Conservation (phyloP, 1,139 yeast species). For the Suhomyces bribrorum region DNA sequence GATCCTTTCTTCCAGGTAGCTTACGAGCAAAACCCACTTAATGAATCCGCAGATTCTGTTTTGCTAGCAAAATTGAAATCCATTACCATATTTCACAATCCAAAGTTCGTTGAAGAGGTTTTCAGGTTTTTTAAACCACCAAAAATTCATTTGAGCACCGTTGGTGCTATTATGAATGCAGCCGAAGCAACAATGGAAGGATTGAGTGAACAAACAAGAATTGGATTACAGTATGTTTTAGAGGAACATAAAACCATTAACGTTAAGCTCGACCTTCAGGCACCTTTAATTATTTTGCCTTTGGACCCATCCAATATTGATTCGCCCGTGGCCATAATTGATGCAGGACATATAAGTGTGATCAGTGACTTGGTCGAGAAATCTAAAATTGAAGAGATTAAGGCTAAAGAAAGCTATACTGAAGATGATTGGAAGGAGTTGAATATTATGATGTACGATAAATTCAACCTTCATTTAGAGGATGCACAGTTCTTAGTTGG, state of each 20-base stretch:
- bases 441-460: constrained; percentile 85
- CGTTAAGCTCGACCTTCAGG: constrained; percentile 83
- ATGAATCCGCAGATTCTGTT: constrained; percentile 77
- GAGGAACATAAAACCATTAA: constrained; percentile 92
- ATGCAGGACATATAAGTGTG: constrained; percentile 94
- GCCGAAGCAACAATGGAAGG: constrained; percentile 97
- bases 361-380: constrained; percentile 78
- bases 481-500: constrained; percentile 92
- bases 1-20: constrained; percentile 80
- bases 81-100: constrained; percentile 87
- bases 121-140: constrained; percentile 83
- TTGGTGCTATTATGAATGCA: constrained; percentile 89
- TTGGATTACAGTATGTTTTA: constrained; percentile 89
- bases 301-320: constrained; percentile 76
- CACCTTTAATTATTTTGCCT: constrained; percentile 90
- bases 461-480: constrained; percentile 71
- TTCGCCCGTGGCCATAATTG: constrained; percentile 88
- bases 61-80: constrained; percentile 76
- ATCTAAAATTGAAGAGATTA: constrained; percentile 68
- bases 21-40: constrained; percentile 85
- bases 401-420: constrained; percentile 65
- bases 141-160: constrained; percentile 78
- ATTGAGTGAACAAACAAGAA: constrained; percentile 81
- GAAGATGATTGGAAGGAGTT: constrained; percentile 71
- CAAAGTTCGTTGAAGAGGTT: constrained; percentile 74